Evolutionary conservation across 768 basidiomycete genomes (phyloP), one percentile per base, ranked within the genome.

Genomic region (Kwoniella bestiolae): DNA sequence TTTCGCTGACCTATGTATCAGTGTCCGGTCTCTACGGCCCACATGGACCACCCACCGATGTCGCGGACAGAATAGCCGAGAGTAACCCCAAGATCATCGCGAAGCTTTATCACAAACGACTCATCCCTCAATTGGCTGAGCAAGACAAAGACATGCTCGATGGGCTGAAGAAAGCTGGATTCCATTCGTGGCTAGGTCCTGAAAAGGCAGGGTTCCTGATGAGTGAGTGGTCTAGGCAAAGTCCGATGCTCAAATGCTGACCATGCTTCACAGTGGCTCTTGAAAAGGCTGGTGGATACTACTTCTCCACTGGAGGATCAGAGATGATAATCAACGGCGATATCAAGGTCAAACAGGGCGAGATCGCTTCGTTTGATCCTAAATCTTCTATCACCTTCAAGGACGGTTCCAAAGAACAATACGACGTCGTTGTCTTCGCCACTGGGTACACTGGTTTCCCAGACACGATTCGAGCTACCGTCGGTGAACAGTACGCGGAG

Each of bases 291-390:
- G 76, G 76, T 18, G 76, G 76, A 7, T 75, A 76, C 61, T 78
- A 78, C 65, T 78, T 72, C 57, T 73, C 73, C 16, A 72, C 71
- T 21, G 88, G 88, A 32, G 86, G 85, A 9, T 85, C 85, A 65
- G 84, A 88, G 76, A 80, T 86, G 68, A 86, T 90, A 71, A 84
- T 85, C 49, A 86, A 89, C 71, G 87, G 88, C 5, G 86, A 87
- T 73, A 87, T 90, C 82, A 89, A 88, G 76, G 79, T 90, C 61
- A 90, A 89, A 81, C 87, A 85, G 79, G 87, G 87, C 60, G 80
- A 82, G 50, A 85, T 89, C 60, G 76, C 83, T 60, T 74, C 74
- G 23, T 86, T 86, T 74, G 70, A 69, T 31, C 25, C 38, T 18
- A 58, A 67, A 47, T 47, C 56, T 2, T 41, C 46, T 12, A 56